Percentiles rank a stretch among this genome's conserved stretches.
Evolutionary conservation across 768 basidiomycete genomes (phyloP).

Genomic region (Pisolithus marmoratus): DNA sequence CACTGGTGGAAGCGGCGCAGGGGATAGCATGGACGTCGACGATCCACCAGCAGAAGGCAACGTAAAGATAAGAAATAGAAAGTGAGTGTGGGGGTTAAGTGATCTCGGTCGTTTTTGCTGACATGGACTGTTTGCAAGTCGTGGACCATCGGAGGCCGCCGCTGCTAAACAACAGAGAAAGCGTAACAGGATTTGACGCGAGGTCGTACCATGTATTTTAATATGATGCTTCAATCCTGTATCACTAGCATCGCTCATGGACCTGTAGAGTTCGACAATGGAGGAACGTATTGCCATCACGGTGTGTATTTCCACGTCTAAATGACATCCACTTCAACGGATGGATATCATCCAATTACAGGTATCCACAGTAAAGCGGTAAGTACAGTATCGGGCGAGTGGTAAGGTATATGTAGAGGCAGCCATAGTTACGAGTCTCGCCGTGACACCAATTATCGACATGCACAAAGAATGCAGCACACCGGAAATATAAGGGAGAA

Average conservation of each 20-base stretch:
- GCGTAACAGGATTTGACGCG: constrained; percentile 46
- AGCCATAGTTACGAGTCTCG: too few relatives aligned
- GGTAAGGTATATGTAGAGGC: too few relatives aligned
- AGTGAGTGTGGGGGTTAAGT: constrained; percentile 35
- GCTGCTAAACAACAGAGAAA: constrained; percentile 49
- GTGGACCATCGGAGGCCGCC: constrained; percentile 35
- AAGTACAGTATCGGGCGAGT: too few relatives aligned
- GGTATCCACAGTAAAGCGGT: too few relatives aligned
- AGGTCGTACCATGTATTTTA: not conserved
- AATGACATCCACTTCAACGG: too few relatives aligned
- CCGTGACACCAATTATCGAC: too few relatives aligned
- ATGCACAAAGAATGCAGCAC: too few relatives aligned
- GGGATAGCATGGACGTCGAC: constrained; percentile 62
- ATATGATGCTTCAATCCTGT: not conserved
- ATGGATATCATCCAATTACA: too few relatives aligned
- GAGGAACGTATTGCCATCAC: too few relatives aligned
- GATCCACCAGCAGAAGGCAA: constrained; percentile 40
- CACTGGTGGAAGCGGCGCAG: constrained; percentile 10
- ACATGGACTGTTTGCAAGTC: not conserved
- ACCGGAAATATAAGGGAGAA: too few relatives aligned
- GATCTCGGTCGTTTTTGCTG: not conserved
- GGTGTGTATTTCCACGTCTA: too few relatives aligned
- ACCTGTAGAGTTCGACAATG: too few relatives aligned
- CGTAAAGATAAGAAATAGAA: constrained; percentile 52
- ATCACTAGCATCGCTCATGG: constrained; percentile 5